Conservation (phyloP, 129 eudicot species). For the Rutidosis leptorrhynchoides region DNA sequence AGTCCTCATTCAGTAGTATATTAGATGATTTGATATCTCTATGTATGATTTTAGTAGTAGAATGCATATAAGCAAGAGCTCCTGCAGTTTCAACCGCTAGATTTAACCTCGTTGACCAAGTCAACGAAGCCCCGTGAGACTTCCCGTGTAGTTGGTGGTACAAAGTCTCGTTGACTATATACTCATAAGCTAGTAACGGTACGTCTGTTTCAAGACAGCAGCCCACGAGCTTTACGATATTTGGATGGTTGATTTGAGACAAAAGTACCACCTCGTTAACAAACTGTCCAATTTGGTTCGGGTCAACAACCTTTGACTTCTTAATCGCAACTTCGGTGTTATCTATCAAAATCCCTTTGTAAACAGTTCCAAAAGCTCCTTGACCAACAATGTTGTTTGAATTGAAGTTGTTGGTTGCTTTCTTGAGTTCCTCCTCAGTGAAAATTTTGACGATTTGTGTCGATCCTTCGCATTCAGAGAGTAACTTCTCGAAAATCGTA, state of each 20-base stretch:
- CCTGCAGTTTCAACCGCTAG: constrained; percentile 22
- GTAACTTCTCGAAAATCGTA: constrained; percentile 25
- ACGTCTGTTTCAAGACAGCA: constrained; percentile 29
- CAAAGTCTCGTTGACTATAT: constrained; percentile 22
- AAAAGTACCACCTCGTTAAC: constrained; percentile 30
- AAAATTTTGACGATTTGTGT: constrained; percentile 20
- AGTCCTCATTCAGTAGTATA: constrained; percentile 22
- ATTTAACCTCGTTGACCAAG: constrained; percentile 10
- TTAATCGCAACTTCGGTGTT: constrained; percentile 25
- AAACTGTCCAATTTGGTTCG: constrained; percentile 25
- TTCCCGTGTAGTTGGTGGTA: constrained; percentile 23
- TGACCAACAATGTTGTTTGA: constrained; percentile 16
- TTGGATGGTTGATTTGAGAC: constrained; percentile 30
- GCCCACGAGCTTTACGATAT: constrained; percentile 26
- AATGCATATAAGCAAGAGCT: constrained; percentile 33
- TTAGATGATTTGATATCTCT: constrained; percentile 30
- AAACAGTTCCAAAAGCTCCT: constrained; percentile 26
- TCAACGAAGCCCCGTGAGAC: constrained; percentile 5
- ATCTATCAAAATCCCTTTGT: constrained; percentile 17
- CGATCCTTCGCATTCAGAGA: constrained; percentile 21
- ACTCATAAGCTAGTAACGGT: constrained; percentile 30
- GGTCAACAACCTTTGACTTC: constrained; percentile 24
- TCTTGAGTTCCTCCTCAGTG: constrained; percentile 30
- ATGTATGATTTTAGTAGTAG: constrained; percentile 26
- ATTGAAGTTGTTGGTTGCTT: constrained; percentile 23